Evolutionary conservation across 78 protist species (phyloP).

Genomic region (Dictyostelium firmibasis): DNA sequence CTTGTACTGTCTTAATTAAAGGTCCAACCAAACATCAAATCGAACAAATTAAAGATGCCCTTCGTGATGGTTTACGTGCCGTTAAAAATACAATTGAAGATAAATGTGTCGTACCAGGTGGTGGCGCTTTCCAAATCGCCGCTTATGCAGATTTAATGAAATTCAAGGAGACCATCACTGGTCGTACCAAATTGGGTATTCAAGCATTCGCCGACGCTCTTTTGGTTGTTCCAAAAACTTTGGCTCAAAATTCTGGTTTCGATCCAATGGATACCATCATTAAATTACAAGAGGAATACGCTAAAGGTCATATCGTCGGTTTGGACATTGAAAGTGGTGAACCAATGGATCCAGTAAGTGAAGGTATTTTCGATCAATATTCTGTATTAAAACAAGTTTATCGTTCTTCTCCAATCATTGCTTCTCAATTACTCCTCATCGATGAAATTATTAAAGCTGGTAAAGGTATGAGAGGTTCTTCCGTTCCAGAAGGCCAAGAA

Average conservation of each 20-base stretch:
- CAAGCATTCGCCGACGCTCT: slow-evolving; percentile 99
- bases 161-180: slow-evolving; percentile 82
- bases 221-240: slow-evolving; percentile 97
- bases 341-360: slow-evolving; percentile 90
- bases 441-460: slow-evolving; percentile 99
- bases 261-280: slow-evolving; percentile 95
- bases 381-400: slow-evolving; percentile 96
- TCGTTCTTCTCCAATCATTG: slow-evolving; percentile 87
- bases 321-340: slow-evolving; percentile 85
- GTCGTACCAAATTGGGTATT: slow-evolving; percentile 91
- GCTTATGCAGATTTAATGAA: slow-evolving; percentile 85
- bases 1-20: slow-evolving; percentile 98
- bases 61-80: slow-evolving; percentile 99
- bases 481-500: slow-evolving; percentile 64
- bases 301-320: slow-evolving; percentile 90
- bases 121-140: slow-evolving; percentile 98
- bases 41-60: slow-evolving; percentile 98
- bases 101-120: slow-evolving; percentile 96
- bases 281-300: slow-evolving; percentile 86
- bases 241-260: slow-evolving; percentile 97
- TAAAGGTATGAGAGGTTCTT: slow-evolving; percentile 63
- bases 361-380: slow-evolving; percentile 98
- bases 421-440: slow-evolving; percentile 96
- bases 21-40: slow-evolving; percentile 98
- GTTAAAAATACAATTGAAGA: slow-evolving; percentile 98